Evolutionary conservation across 2,329 filamentous ascomycete species (phyloP).

Genomic region (Hypoxylon sp.): DNA sequence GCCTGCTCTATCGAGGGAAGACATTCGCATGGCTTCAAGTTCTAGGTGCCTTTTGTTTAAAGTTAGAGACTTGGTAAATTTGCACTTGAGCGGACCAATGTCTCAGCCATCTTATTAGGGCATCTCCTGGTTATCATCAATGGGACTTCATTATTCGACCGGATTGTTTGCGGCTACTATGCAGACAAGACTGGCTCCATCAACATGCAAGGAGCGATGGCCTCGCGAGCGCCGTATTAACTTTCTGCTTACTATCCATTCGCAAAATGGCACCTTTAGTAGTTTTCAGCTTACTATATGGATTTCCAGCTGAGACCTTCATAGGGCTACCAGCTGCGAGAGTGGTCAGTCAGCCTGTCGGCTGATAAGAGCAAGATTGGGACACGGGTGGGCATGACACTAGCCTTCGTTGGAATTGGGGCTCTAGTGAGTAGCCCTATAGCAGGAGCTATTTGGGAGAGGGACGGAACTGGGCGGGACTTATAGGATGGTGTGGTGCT

Average conservation of each 20-base stretch:
- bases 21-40: no score
- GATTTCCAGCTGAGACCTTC: conserved; percentile 36
- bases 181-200: conserved; percentile 37
- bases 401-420: conserved; percentile 40
- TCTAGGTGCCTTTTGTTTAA: no score
- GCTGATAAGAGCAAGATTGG: conserved; percentile 43
- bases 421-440: conserved; percentile 42
- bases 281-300: conserved; percentile 33
- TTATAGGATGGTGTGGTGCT: conserved; percentile 35
- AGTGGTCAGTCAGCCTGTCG: conserved; percentile 37
- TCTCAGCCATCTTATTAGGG: conserved; percentile 18
- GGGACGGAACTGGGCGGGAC: conserved; percentile 33
- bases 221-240: conserved; percentile 28
- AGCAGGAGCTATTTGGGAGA: conserved; percentile 40
- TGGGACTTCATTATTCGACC: conserved; percentile 32
- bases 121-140: conserved; percentile 44
- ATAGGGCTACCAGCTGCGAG: conserved; percentile 37
- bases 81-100: background rate
- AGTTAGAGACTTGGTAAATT: no score
- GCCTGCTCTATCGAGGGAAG: no score
- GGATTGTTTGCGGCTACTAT: conserved; percentile 33
- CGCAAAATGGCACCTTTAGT: conserved; percentile 24
- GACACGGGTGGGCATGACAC: conserved; percentile 41
- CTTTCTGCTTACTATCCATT: conserved; percentile 35
- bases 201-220: conserved; percentile 35